phyloP scores from a whole-genome alignment of 768 basidiomycete species.

The Phlebiopsis flavidoalba region DNA sequence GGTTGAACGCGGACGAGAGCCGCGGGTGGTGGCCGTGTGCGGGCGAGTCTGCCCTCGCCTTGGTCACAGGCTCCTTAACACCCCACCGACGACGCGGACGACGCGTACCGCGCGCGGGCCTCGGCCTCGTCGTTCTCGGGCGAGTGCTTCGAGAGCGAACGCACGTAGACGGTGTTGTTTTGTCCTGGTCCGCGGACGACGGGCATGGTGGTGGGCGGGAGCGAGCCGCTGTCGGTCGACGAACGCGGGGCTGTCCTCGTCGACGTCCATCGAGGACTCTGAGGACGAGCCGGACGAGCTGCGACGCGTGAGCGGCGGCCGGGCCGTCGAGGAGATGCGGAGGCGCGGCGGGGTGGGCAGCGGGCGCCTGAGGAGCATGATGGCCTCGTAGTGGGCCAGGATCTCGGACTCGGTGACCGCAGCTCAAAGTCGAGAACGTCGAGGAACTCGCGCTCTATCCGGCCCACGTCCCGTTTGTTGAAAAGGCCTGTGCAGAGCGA shows the following conservation, averaged over 20 bases:
- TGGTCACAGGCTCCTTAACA: not conserved
- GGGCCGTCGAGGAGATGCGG: conserved; percentile 13
- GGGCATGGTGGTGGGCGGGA: not conserved
- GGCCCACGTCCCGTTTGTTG: conserved; percentile 73
- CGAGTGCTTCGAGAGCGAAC: conserved; percentile 9
- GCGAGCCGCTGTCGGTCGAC: conserved; percentile 4
- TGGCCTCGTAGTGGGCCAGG: conserved; percentile 37
- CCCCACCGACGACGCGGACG: not conserved
- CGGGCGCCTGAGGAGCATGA: conserved; percentile 28
- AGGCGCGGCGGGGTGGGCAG: conserved; percentile 24
- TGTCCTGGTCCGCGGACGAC: not conserved
- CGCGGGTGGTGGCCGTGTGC: conserved; percentile 7
- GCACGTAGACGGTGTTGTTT: conserved; percentile 7
- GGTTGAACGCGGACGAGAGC: conserved; percentile 21
- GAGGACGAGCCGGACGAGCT: not conserved
- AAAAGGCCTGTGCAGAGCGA: conserved; percentile 79
- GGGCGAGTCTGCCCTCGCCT: not conserved
- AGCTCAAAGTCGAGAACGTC: conserved; percentile 78
- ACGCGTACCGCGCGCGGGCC: not conserved
- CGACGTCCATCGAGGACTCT: conserved; percentile 6
- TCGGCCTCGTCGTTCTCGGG: not conserved
- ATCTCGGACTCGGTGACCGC: conserved; percentile 60
- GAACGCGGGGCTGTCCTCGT: conserved; percentile 1
- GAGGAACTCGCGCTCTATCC: conserved; percentile 79
- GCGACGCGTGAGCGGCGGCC: conserved; percentile 3